Base-by-base conservation (phyloP, 257 asterid species). In the Solanum virginianum region DNA sequence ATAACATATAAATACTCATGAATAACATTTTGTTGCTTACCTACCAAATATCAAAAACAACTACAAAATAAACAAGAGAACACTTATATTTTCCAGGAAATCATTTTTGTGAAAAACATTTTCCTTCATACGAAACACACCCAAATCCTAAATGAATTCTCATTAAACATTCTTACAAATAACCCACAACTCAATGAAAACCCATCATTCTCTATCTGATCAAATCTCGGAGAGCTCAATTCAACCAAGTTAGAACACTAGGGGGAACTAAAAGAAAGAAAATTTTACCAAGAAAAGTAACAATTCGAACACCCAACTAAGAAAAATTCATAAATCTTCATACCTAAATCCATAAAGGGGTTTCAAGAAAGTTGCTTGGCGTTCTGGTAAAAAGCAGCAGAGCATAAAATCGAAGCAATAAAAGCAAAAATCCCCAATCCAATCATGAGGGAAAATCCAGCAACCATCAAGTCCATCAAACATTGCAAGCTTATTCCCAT, bases 351-450 rank as follows among this genome's bases (percentile, higher is more conserved):
- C 82, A 74, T 65, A 22, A 41, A 57, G n/a, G 80, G 65, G 70
- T 16, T 87, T 93, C 90, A 92, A 81, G 95, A 91, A 83, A 89
- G 80, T 89, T 94, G 94, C 92, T 95, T 97, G 83, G 93, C 98
- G 79, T 97, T 97, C 82, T 92, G 97, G 82, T 90, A 91, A 87
- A 97, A 97, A 88, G 98, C 99, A 74, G 98, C 97, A 36, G 98
- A 95, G 90, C 98, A 95, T 13, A 97, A 91, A 84, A 97, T 90
- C 5, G 98, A 92, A 86, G 99, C 98, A 84, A 95, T 89, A 87
- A 97, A 91, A 47, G 94, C 94, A 81, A 97, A 95, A 17, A 97
- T 82, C 6, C 98, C 99, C 84, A 97, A 87, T 22, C 99, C 99
- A 84, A 97, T 69, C 96, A 95, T 90, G 62, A 97, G 92, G 39